Evolutionary conservation across 352 stramenopile species (phyloP).

Genomic region (Pythium pectinolyticum): DNA sequence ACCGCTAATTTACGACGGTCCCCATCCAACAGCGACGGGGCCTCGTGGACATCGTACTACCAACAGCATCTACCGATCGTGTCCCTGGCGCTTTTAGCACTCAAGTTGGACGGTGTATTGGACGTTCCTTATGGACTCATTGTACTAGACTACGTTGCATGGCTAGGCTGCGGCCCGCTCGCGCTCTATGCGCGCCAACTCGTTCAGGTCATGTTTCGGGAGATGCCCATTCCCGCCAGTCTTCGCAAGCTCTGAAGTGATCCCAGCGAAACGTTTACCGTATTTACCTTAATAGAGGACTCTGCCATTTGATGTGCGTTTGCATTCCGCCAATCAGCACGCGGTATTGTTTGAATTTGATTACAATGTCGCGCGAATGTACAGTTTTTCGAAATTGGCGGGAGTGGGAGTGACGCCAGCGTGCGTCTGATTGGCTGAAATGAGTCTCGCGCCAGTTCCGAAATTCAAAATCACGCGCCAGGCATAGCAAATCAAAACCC

Average conservation of each 20-base stretch:
- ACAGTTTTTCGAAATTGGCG: constrained; percentile 20
- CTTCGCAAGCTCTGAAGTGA: constrained; percentile 18
- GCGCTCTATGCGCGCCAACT: constrained; percentile 13
- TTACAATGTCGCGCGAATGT: constrained; percentile 13
- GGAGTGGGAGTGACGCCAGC: constrained; percentile 13
- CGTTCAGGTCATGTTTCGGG: constrained; percentile 25
- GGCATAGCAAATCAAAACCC: too few relatives aligned
- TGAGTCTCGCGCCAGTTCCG: constrained; percentile 4
- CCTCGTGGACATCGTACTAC: constrained; percentile 4
- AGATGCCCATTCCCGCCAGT: constrained; percentile 26
- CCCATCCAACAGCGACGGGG: neutral
- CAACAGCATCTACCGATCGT: constrained; percentile 11
- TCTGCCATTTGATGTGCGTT: neutral
- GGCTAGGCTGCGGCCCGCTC: constrained; percentile 12
- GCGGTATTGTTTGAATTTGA: constrained; percentile 2
- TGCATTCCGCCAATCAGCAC: constrained; percentile 26
- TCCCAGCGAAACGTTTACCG: neutral
- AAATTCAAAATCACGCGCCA: constrained; percentile 27
- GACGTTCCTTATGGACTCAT: constrained; percentile 2
- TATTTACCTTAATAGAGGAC: constrained; percentile 15
- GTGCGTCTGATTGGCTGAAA: constrained; percentile 25
- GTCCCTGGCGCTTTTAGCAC: constrained; percentile 9
- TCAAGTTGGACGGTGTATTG: constrained; percentile 16
- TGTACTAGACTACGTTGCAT: constrained; percentile 18
- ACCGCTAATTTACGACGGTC: neutral